Conservation (phyloP, 23 red algal species). For the Gracilaria vermiculophylla region DNA sequence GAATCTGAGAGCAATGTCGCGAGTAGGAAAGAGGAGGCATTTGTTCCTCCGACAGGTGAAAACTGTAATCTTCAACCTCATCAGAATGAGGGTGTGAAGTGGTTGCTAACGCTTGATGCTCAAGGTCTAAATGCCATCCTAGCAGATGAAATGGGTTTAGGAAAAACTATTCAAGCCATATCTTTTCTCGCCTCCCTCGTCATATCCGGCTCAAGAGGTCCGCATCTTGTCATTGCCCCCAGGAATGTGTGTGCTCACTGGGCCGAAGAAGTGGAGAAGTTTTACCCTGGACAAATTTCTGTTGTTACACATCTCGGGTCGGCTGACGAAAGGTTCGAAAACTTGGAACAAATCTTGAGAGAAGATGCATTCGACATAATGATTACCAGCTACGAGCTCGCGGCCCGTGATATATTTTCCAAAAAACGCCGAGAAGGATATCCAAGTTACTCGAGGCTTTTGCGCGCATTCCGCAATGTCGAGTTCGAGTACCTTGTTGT, state of each 20-base stretch:
- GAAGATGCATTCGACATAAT: constrained; percentile 79
- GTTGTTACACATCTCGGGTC: constrained; percentile 64
- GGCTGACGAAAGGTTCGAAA: constrained; percentile 62
- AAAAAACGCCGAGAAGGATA: constrained; percentile 8
- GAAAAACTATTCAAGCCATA: constrained; percentile 73
- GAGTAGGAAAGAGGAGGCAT: constrained; percentile 4
- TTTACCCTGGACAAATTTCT: constrained; percentile 59
- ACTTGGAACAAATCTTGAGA: constrained; percentile 15
- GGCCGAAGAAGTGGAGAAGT: constrained; percentile 71
- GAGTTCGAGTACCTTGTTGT: constrained; percentile 88
- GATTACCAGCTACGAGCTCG: constrained; percentile 84
- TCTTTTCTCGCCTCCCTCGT: constrained; percentile 59
- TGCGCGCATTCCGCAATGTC: constrained; percentile 55
- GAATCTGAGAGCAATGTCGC: neutral
- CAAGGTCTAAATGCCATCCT: constrained; percentile 72
- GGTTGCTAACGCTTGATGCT: constrained; percentile 55
- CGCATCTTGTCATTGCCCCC: constrained; percentile 84
- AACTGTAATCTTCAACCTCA: constrained; percentile 36
- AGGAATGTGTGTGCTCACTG: constrained; percentile 78
- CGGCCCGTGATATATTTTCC: constrained; percentile 56
- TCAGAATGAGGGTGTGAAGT: constrained; percentile 56
- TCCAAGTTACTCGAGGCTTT: neutral
- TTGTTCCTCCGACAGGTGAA: constrained; percentile 25
- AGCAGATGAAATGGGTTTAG: constrained; percentile 86
- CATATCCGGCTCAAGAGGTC: constrained; percentile 53